A percentile compares a stretch with the other conserved stretches of the same genome.
Evolutionary conservation across 2,329 filamentous ascomycete species (phyloP).

Genomic region (Epichloe glyceriae): DNA sequence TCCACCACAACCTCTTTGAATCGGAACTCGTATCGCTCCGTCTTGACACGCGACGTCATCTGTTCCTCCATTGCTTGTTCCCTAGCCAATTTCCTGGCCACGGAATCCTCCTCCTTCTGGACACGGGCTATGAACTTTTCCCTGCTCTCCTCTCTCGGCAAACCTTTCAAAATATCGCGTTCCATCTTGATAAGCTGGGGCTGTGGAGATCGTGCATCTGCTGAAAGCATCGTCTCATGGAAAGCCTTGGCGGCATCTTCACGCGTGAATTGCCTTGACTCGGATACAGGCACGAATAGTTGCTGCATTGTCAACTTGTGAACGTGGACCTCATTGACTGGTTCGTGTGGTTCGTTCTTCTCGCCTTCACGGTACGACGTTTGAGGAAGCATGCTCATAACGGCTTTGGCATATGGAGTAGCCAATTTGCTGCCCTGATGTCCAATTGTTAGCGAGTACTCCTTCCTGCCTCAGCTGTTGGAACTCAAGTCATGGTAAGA

Average conservation of each 20-base stretch:
- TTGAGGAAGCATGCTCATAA: conserved; percentile 68
- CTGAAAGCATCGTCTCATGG: conserved; percentile 43
- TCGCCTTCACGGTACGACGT: conserved; percentile 42
- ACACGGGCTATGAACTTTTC: conserved; percentile 28
- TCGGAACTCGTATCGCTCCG: conserved; percentile 48
- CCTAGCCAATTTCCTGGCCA: conserved; percentile 21
- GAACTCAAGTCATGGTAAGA: conserved; percentile 2
- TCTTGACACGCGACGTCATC: conserved; percentile 31
- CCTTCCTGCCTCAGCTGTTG: background rate
- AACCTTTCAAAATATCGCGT: conserved; percentile 28
- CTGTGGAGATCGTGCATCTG: conserved; percentile 49
- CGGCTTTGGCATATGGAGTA: conserved; percentile 59
- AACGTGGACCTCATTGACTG: conserved; percentile 52
- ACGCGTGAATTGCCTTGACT: conserved; percentile 50
- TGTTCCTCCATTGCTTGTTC: conserved; percentile 24
- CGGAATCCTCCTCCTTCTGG: conserved; percentile 28
- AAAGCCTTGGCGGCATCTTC: conserved; percentile 54
- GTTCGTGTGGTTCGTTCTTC: conserved; percentile 39
- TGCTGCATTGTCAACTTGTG: conserved; percentile 49
- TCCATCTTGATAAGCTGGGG: conserved; percentile 47
- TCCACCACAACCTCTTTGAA: conserved; percentile 47
- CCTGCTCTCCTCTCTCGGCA: conserved; percentile 23
- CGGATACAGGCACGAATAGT: conserved; percentile 50
- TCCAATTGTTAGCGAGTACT: background rate
- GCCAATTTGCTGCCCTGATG: conserved; percentile 64